Evolutionary conservation across 441 rosid species (phyloP).

Genomic region (Rhodomyrtus psidioides): DNA sequence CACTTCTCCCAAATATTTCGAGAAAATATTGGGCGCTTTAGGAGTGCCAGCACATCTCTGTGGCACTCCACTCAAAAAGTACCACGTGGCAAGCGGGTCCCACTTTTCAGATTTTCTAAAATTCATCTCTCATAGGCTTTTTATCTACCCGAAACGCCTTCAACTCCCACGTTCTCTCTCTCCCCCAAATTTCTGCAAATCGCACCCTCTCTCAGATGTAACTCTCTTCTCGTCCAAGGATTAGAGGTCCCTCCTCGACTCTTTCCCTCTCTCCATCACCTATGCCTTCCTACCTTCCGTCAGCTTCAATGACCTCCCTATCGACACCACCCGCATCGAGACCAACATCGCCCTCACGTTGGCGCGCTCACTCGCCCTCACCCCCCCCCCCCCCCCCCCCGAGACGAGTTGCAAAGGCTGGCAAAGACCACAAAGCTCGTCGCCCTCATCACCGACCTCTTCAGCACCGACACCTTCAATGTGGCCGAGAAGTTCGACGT

Average conservation of each 20-base stretch:
- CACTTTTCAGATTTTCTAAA: no score
- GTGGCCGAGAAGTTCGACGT: conserved; percentile 28
- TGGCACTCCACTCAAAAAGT: no score
- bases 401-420: conserved; percentile 10
- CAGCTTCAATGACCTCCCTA: conserved; percentile 31
- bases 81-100: no score
- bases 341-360: conserved; percentile 30
- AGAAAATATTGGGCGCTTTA: no score
- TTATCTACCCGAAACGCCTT: no score
- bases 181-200: no score
- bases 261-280: conserved; percentile 33
- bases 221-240: no score
- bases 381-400: conserved; percentile 19
- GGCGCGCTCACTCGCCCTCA: conserved; percentile 33
- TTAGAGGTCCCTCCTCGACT: conserved; percentile 22
- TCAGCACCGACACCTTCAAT: conserved; percentile 31
- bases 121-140: no score
- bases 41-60: no score
- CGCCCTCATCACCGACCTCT: conserved; percentile 33
- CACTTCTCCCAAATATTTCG: no score
- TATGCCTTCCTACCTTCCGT: conserved; percentile 39
- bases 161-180: no score
- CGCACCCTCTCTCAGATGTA: no score
- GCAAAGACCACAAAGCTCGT: conserved; percentile 7
- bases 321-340: conserved; percentile 16